Conservation (phyloP, 345 rosid species). For the Rhizophora mangle region DNA sequence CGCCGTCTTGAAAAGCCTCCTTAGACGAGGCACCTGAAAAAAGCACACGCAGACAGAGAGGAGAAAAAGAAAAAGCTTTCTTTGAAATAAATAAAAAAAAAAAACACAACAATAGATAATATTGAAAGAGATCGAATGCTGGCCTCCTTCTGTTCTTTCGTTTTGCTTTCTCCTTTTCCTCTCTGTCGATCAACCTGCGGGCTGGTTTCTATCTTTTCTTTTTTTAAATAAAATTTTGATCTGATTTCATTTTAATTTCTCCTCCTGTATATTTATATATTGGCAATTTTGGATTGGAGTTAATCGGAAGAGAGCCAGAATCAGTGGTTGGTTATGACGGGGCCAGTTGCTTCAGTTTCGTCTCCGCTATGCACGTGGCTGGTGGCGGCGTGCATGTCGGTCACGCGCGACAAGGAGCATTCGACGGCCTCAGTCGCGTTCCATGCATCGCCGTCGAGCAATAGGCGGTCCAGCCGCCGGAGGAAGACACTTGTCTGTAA, state of each 20-base stretch:
- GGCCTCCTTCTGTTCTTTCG: not conserved
- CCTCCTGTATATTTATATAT: too few relatives aligned
- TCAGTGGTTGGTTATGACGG: constrained; percentile 12
- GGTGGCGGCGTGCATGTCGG: constrained; percentile 82
- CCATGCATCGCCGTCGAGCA: constrained; percentile 26
- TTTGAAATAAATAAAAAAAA: too few relatives aligned
- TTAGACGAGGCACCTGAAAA: too few relatives aligned
- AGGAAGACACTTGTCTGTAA: constrained; percentile 33
- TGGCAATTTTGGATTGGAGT: too few relatives aligned
- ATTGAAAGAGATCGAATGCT: constrained; percentile 11
- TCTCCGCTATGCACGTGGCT: constrained; percentile 88
- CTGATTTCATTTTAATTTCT: not conserved
- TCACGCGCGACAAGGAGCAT: constrained; percentile 43
- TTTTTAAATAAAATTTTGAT: not conserved
- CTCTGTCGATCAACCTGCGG: not conserved
- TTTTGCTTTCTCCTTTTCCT: not conserved
- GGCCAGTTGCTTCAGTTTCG: constrained; percentile 33
- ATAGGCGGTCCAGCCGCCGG: constrained; percentile 23
- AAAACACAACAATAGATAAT: not conserved
- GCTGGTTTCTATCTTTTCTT: not conserved
- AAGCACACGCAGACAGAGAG: too few relatives aligned
- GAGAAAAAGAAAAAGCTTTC: too few relatives aligned
- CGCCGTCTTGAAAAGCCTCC: too few relatives aligned
- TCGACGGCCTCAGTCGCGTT: constrained; percentile 17
- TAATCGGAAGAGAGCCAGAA: not conserved